These are phyloP conservation scores for Turnera subulata DNA, from an alignment of 345 rosid genomes.

Conservation along the genomic window DNA sequence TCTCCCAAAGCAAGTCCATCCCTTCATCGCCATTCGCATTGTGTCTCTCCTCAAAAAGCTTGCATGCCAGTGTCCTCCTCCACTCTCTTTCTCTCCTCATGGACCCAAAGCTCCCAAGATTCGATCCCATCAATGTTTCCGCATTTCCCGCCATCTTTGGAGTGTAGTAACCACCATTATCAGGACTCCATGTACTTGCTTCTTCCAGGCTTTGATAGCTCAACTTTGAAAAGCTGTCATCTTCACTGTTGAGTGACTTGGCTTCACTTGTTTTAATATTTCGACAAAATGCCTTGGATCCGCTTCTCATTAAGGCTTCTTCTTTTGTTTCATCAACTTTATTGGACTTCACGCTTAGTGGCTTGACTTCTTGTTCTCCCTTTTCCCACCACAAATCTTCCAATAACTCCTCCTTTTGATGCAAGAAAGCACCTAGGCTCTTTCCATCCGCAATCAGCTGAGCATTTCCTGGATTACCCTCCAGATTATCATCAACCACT, in stretches of 20 bases:
- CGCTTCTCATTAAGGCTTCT: slow-evolving; percentile 29
- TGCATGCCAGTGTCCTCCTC: slow-evolving; percentile 94
- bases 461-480: slow-evolving; percentile 5
- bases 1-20: slow-evolving; percentile 95
- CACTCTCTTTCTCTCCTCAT: slow-evolving; percentile 90
- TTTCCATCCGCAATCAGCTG: slow-evolving; percentile 23
- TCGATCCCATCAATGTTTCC: slow-evolving; percentile 14
- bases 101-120: slow-evolving; percentile 66
- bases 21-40: slow-evolving; percentile 52
- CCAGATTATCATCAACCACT: neutral
- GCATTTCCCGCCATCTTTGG: slow-evolving; percentile 5
- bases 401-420: slow-evolving; percentile 30
- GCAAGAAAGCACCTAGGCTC: slow-evolving; percentile 34
- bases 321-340: slow-evolving; percentile 35
- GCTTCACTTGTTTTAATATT: slow-evolving; percentile 9
- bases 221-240: slow-evolving; percentile 11
- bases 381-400: slow-evolving; percentile 24
- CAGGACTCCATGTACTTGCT: slow-evolving; percentile 18
- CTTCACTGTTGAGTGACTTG: neutral
- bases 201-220: slow-evolving; percentile 24
- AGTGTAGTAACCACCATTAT: slow-evolving; percentile 3
- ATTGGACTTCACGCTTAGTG: slow-evolving; percentile 34
- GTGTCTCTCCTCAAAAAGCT: slow-evolving; percentile 86
- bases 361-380: slow-evolving; percentile 46
- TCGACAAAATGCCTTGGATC: slow-evolving; percentile 46